Evolutionary conservation across 139 green algal species (phyloP).

Genomic region (Chloropicon primus): DNA sequence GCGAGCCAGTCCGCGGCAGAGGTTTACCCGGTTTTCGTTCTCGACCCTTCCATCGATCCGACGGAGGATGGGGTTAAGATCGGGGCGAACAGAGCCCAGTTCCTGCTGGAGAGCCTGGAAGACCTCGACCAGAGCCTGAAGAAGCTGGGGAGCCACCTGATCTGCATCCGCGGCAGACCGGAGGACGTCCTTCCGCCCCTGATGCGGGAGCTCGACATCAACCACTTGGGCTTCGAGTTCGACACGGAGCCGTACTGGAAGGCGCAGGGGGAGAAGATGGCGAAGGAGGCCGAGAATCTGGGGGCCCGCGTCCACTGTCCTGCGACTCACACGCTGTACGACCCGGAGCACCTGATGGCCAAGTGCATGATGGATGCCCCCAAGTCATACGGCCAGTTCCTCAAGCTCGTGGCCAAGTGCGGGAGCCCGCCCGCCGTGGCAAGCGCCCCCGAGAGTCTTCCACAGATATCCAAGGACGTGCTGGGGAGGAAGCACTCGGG

Average conservation of each 20-base stretch:
- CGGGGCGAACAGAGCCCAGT: slow-evolving; percentile 18
- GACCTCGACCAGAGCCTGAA: slow-evolving; percentile 55
- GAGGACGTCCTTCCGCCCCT: slow-evolving; percentile 42
- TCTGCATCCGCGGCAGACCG: slow-evolving; percentile 61
- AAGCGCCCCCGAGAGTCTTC: neutral
- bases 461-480: slow-evolving; percentile 21
- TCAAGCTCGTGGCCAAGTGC: slow-evolving; percentile 43
- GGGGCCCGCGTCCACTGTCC: slow-evolving; percentile 37
- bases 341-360: slow-evolving; percentile 1
- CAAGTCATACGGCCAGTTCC: slow-evolving; percentile 52
- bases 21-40: slow-evolving; percentile 68
- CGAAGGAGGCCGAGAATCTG: slow-evolving; percentile 20
- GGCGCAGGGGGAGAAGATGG: slow-evolving; percentile 21
- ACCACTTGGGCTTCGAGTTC: slow-evolving; percentile 58
- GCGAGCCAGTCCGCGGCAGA: slow-evolving; percentile 28
- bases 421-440: slow-evolving; percentile 25
- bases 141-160: slow-evolving; percentile 36
- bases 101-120: slow-evolving; percentile 64
- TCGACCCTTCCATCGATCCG: slow-evolving; percentile 44
- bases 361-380: slow-evolving; percentile 18
- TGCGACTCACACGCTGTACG: slow-evolving; percentile 72
- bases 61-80: neutral
- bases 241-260: slow-evolving; percentile 79
- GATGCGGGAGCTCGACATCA: slow-evolving; percentile 39
- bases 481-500: slow-evolving; percentile 17